A percentile compares a stretch with the other conserved stretches of the same genome.
Evolutionary conservation across 441 rosid genomes (phyloP).

Genomic region (Syzygium syzygioides): DNA sequence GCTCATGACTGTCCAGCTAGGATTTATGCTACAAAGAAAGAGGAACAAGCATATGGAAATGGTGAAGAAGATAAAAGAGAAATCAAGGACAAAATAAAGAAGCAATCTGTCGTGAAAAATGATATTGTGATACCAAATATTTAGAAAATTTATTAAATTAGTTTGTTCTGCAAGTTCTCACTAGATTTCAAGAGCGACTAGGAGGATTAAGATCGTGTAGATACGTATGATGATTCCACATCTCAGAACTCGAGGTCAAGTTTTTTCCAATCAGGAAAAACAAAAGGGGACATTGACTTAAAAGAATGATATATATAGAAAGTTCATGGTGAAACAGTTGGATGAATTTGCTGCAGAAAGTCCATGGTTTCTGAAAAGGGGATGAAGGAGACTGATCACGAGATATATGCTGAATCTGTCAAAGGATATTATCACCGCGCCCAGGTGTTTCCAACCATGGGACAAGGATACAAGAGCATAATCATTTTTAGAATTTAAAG

Average conservation of each 20-base stretch:
- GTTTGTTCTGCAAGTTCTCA: neutral
- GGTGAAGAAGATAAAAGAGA: neutral
- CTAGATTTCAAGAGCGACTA: neutral
- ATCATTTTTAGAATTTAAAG: neutral
- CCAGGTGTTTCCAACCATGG: neutral
- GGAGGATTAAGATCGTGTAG: neutral
- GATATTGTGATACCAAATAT: neutral
- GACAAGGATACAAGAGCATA: neutral
- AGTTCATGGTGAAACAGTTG: neutral
- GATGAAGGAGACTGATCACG: neutral
- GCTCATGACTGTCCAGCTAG: neutral
- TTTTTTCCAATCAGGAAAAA: neutral
- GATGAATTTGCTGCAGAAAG: neutral
- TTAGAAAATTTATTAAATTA: neutral
- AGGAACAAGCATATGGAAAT: neutral
- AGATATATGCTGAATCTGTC: neutral
- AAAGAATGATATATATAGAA: neutral
- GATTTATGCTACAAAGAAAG: neutral
- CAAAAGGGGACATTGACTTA: neutral
- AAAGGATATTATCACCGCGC: neutral
- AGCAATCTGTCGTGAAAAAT: neutral
- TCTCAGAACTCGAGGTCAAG: neutral
- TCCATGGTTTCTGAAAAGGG: neutral
- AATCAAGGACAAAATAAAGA: neutral
- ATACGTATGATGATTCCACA: neutral